phyloP scores from a whole-genome alignment of 495 filamentous ascomycete genomes.

The Daldinia loculata region DNA sequence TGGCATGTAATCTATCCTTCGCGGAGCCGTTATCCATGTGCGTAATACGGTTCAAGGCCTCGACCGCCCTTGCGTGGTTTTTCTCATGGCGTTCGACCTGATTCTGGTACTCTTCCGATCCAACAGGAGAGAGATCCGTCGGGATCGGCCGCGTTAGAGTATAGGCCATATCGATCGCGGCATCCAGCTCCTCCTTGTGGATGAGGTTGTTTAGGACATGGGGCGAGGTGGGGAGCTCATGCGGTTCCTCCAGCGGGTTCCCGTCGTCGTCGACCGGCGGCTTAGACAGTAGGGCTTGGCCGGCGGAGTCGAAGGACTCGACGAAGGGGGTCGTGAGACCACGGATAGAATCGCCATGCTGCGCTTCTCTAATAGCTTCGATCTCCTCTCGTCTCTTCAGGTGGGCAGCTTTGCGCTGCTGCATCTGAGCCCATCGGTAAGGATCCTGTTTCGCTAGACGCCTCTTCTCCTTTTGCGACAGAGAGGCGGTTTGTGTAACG shows the following conservation, averaged over 20 bases:
- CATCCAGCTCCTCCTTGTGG: conserved; percentile 66
- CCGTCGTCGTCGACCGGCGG: conserved; percentile 50
- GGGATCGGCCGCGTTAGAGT: conserved; percentile 65
- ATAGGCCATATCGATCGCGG: conserved; percentile 70
- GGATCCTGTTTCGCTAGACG: conserved; percentile 66
- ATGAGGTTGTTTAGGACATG: conserved; percentile 79
- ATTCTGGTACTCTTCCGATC: conserved; percentile 58
- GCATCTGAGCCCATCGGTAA: conserved; percentile 74
- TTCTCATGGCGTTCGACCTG: conserved; percentile 48
- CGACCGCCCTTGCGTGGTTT: conserved; percentile 62
- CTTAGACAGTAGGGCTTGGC: conserved; percentile 49
- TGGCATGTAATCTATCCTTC: conserved; percentile 79
- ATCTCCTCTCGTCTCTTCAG: conserved; percentile 74
- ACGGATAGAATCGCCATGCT: conserved; percentile 77
- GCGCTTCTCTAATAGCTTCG: conserved; percentile 64
- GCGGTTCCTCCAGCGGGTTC: conserved; percentile 45
- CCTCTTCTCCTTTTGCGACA: conserved; percentile 57
- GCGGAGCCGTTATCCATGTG: conserved; percentile 75
- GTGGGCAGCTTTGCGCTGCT: conserved; percentile 82
- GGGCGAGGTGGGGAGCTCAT: conserved; percentile 53
- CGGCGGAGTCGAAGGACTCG: conserved; percentile 75
- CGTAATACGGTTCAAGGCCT: conserved; percentile 79
- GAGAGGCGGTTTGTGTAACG: conserved; percentile 60
- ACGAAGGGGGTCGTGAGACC: conserved; percentile 83
- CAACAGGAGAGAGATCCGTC: conserved; percentile 46